phyloP scores from a whole-genome alignment of 2,329 filamentous ascomycete genomes.

The Diaporthe citrichinensis region DNA sequence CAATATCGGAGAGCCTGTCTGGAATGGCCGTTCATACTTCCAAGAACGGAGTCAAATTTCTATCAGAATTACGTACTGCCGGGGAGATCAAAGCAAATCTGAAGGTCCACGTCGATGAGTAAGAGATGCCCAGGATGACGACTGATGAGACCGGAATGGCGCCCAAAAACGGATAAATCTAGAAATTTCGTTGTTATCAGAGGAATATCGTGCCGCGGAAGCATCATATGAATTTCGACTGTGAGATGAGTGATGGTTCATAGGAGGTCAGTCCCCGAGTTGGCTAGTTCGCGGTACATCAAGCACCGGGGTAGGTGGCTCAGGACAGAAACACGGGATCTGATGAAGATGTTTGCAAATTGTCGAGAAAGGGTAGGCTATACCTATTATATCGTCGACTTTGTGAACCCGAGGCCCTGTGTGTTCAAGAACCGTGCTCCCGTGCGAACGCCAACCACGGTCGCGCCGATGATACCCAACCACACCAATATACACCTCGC shows the following conservation, averaged over 20 bases:
- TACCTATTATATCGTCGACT: no score
- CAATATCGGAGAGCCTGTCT: background rate
- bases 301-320: background rate
- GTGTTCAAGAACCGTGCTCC: background rate
- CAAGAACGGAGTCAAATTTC: background rate
- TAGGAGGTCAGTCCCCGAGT: no score
- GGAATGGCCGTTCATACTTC: background rate
- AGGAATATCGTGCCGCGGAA: background rate
- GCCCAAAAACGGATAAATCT: background rate
- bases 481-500: background rate
- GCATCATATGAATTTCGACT: background rate
- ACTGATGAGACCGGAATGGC: background rate
- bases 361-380: no score
- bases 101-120: background rate
- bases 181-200: background rate
- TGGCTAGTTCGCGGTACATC: no score
- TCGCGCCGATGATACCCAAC: background rate
- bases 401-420: background rate
- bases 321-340: background rate
- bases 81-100: background rate
- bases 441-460: background rate
- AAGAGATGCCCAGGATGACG: background rate
- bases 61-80: background rate
- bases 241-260: no score
- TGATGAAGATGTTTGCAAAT: no score